Evolutionary conservation across 352 stramenopile species (phyloP), one percentile per base, ranked within the genome.

Genomic region (Pythium volutum): DNA sequence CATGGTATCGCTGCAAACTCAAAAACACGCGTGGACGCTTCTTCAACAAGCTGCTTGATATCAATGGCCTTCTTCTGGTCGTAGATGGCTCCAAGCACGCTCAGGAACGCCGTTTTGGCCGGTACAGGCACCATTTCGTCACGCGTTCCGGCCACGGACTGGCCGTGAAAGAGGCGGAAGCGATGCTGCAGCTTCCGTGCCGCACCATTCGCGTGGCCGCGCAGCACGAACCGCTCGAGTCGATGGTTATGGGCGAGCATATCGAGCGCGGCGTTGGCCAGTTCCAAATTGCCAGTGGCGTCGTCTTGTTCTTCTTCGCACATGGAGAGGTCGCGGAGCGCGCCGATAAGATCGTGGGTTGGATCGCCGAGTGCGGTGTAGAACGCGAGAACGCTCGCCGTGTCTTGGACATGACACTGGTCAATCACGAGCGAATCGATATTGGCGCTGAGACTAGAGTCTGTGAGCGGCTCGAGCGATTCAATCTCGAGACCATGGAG

Each of bases 191-290:
- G 43, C n/a, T 55, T 55, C 10, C 39, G 31, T 3, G 34, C 55
- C 20, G 41, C 33, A 25, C 46, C 55, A 8, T 41, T 25, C 3
- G 34, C 11, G 18, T 42, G 36, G 22, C 45, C 34, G n/a, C 34
- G 55, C 23, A 62, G 12, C 31, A 62, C 55, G n/a, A 62, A 62
- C 2, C 38, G 55, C 34, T 55, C 29, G 4, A 62, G 55, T 33
- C 26, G 36, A 2, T 29, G 9, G 34, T 62, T 62, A 23, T 42
- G 42, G 11, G 45, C 22, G 16, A 62, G 55, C 55, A 62, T 62
- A 9, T 55, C 41, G 15, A 62, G 45, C 31, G 46, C 55, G 6
- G 48, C 47, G 18, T 49, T 34, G 15, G 43, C 33, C 7, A 22
- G 27, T 3, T 50, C 34, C 4, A 55, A 50, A 39, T 59, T 36